Base-by-base conservation (phyloP, 1,284 basidiomycete species). In the Agroathelia rolfsii region DNA sequence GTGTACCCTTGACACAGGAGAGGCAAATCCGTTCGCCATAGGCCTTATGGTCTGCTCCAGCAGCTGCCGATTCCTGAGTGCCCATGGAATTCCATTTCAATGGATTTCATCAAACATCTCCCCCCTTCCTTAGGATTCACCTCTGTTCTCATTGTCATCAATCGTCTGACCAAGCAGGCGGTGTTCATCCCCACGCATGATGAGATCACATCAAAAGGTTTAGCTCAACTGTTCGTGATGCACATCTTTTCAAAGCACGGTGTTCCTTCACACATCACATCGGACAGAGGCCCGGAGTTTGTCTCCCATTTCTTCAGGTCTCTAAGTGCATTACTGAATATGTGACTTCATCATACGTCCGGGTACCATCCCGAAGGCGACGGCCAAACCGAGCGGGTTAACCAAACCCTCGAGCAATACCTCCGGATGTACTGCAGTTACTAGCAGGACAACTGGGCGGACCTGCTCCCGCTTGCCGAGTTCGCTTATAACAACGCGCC, bases 121-220 rank as follows among this genome's bases (percentile, higher is more conserved):
- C 58, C 58, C 0, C 30, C 37, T 2, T 46, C 40, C 1, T 18
- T 50, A 13, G 55, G 53, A 0, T 52, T 42, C 31, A 41, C 55
- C 28, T 32, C 48, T 1, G 48, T 59, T 19, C 38, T 58, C 27
- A 46, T 56, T 1, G 41, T 40, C 33, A 51, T 51, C 3, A 41
- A 46, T 28, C 24, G 24, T n/a, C 20, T 41, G 4, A 43, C 37
- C 12, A 54, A 55, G 34, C 29, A 25, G 13, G 40, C 40, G 3
- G 37, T 44, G 15, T 32, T 41, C 7, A 45, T 38, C 22, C 43
- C 47, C 6, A 45, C 41, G 6, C 28, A 41, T 6, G 36, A 44
- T 29, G 41, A n/a, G n/a, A n/a, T n/a, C n/a, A n/a, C n/a, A n/a
- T n/a, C n/a, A 60, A 21, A 38, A 39, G 13, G 58, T 61, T 2